Conservation (phyloP, 345 rosid genomes). For the Populus alba region DNA sequence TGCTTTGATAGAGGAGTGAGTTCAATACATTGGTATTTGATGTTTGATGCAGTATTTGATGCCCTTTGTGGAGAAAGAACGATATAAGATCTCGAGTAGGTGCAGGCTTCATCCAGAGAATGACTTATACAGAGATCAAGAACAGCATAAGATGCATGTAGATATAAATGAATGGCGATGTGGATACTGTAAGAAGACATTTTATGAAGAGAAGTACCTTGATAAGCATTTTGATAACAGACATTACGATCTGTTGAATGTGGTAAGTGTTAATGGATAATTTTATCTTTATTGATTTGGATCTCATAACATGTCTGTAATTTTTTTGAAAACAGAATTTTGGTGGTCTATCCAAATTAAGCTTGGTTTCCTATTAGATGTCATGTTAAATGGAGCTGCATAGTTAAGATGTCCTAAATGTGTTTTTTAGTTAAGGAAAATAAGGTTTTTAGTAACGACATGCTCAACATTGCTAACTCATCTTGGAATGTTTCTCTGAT, state of each 20-base stretch:
- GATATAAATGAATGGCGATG: constrained; percentile 30
- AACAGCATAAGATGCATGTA: constrained; percentile 18
- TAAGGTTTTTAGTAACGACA: neutral
- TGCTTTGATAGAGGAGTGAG: too few species aligned
- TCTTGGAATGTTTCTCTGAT: neutral
- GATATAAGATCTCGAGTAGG: constrained; percentile 12
- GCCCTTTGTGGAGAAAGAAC: constrained; percentile 32
- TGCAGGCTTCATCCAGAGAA: constrained; percentile 31
- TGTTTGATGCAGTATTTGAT: constrained; percentile 28
- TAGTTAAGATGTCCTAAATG: neutral
- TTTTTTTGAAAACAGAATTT: neutral
- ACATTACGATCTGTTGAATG: constrained; percentile 22
- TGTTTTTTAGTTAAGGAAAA: neutral
- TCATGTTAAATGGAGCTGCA: neutral
- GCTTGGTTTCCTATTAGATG: neutral
- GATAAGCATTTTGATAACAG: constrained; percentile 31
- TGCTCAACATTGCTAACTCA: neutral
- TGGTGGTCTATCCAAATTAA: neutral
- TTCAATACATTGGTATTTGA: neutral
- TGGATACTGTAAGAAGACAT: constrained; percentile 25
- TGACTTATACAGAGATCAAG: constrained; percentile 28
- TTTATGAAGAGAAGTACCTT: constrained; percentile 25
- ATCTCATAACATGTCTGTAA: neutral
- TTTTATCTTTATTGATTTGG: neutral
- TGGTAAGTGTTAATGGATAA: constrained; percentile 12